A percentile compares a stretch with the other conserved stretches of the same genome.
Evolutionary conservation across 805 yeast species (phyloP).

Genomic region (Pichia heedii): DNA sequence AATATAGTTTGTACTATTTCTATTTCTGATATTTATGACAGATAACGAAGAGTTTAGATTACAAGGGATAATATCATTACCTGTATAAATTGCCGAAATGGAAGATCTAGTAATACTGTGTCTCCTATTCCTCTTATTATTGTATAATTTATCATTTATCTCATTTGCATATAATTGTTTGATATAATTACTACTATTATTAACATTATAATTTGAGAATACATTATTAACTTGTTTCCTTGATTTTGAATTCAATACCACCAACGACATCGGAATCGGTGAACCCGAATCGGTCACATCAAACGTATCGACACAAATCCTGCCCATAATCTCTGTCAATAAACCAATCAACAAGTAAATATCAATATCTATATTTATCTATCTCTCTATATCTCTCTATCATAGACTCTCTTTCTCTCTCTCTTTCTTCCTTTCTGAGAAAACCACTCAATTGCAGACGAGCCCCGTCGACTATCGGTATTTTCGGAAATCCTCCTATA

Average conservation of each 20-base stretch:
- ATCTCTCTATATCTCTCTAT: too few species aligned
- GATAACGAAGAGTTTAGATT: neutral
- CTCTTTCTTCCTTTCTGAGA: too few species aligned
- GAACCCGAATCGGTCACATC: neutral
- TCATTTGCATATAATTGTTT: too few species aligned
- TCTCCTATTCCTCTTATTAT: neutral
- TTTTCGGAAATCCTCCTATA: too few species aligned
- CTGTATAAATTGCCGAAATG: conserved; percentile 12
- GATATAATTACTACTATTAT: neutral
- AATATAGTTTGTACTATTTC: too few species aligned
- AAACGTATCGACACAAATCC: conserved; percentile 2
- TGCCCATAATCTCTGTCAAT: neutral
- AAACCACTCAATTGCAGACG: too few species aligned
- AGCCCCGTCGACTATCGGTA: too few species aligned
- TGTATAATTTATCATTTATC: neutral
- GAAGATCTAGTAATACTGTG: conserved; percentile 9
- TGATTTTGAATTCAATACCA: neutral
- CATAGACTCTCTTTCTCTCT: too few species aligned
- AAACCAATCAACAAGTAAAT: neutral
- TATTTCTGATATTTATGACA: too few species aligned
- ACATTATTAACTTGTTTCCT: neutral
- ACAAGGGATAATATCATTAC: neutral
- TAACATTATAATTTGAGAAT: neutral
- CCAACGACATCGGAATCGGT: neutral
- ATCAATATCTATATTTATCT: too few species aligned